Conservation (phyloP, 768 basidiomycete species). For the Suillus tomentosus region DNA sequence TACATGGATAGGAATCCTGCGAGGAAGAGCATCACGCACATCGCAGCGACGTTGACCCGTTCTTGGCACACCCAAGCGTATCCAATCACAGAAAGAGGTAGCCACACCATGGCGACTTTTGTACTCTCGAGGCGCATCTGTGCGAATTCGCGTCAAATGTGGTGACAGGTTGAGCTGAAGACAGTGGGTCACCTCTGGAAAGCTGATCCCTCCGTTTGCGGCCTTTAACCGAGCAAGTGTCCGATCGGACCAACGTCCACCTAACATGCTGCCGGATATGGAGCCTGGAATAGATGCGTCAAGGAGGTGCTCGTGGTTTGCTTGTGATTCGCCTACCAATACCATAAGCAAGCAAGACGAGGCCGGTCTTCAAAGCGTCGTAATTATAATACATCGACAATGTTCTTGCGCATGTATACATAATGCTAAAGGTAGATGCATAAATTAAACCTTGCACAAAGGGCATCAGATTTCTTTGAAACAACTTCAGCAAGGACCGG, state of each 20-base stretch:
- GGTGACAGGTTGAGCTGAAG: background rate
- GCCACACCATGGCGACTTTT: constrained; percentile 47
- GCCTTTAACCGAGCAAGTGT: background rate
- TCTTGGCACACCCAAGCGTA: constrained; percentile 78
- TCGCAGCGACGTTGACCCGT: constrained; percentile 62
- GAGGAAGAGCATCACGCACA: constrained; percentile 73
- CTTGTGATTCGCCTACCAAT: background rate
- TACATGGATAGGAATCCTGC: constrained; percentile 72
- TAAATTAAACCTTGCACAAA: background rate
- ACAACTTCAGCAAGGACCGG: background rate
- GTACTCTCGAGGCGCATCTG: constrained; percentile 77
- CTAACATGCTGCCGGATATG: background rate
- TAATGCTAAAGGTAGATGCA: background rate
- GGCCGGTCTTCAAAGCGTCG: background rate
- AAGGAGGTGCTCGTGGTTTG: background rate
- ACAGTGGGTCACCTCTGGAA: constrained; percentile 54
- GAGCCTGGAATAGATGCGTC: background rate
- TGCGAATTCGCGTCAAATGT: background rate
- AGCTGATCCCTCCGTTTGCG: background rate
- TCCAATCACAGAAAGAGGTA: constrained; percentile 60
- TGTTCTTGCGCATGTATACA: background rate
- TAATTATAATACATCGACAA: background rate
- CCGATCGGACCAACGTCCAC: background rate
- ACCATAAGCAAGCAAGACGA: background rate
- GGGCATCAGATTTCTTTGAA: background rate